phyloP scores from a whole-genome alignment of 345 rosid species.

The Gossypium mustelinum region DNA sequence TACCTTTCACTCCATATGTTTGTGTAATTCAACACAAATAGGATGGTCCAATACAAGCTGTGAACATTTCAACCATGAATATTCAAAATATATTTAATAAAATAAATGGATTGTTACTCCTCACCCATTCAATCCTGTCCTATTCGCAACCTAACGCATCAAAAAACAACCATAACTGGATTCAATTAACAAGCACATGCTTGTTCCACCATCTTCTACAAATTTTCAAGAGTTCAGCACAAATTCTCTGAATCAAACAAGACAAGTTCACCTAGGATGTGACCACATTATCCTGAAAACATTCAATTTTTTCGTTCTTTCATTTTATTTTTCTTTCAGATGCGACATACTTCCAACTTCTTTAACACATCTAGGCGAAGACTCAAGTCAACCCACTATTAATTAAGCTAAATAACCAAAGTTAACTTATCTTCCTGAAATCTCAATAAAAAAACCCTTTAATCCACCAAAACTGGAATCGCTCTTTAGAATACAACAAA shows the following conservation, averaged over 20 bases:
- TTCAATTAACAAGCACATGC: constrained; percentile 1
- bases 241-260: background rate
- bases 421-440: background rate
- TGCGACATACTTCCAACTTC: background rate
- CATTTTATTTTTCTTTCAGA: background rate
- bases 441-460: background rate
- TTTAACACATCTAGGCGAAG: background rate
- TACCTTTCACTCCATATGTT: background rate
- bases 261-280: background rate
- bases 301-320: background rate
- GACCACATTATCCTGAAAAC: constrained; percentile 1
- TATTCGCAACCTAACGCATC: background rate
- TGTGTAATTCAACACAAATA: background rate
- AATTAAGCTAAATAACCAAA: background rate
- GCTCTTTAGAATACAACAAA: background rate
- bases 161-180: background rate
- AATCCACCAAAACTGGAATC: background rate
- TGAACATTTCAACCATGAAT: background rate
- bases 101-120: background rate
- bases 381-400: constrained; percentile 3
- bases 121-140: background rate
- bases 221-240: background rate
- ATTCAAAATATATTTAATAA: background rate
- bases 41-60: background rate
- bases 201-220: constrained; percentile 3